phyloP scores from a whole-genome alignment of 164 flowering plant genomes.

The Stephania japonica region DNA sequence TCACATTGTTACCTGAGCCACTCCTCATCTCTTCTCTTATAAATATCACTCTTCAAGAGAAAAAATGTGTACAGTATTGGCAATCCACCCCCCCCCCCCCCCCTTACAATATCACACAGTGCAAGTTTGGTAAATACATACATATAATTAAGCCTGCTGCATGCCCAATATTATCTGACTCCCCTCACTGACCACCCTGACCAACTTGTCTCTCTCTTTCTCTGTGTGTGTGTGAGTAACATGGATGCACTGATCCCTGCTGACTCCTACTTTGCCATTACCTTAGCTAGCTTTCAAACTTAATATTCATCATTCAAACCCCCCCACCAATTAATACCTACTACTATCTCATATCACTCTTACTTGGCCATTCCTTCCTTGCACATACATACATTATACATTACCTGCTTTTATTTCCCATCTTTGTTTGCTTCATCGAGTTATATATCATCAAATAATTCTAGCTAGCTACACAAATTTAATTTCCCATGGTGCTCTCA shows the following conservation, averaged over 20 bases:
- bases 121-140: too few relatives aligned
- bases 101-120: too few relatives aligned
- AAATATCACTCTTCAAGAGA: neutral
- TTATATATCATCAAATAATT: too few relatives aligned
- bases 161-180: neutral
- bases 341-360: neutral
- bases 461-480: too few relatives aligned
- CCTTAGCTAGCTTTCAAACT: conserved; percentile 5
- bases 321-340: neutral
- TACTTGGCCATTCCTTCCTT: neutral
- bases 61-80: neutral
- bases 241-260: conserved; percentile 10
- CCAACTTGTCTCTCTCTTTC: neutral
- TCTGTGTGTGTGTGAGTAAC: neutral
- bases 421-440: neutral
- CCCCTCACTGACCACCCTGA: neutral
- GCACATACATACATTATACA: neutral
- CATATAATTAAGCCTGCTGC: too few relatives aligned
- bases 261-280: conserved; percentile 13
- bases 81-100: neutral
- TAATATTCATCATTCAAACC: neutral
- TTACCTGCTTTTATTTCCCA: neutral
- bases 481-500: conserved; percentile 51
- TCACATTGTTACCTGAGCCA: neutral
- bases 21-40: neutral